Evolutionary conservation across 1,284 basidiomycete species (phyloP).

Genomic region (Rhodofomes roseus): DNA sequence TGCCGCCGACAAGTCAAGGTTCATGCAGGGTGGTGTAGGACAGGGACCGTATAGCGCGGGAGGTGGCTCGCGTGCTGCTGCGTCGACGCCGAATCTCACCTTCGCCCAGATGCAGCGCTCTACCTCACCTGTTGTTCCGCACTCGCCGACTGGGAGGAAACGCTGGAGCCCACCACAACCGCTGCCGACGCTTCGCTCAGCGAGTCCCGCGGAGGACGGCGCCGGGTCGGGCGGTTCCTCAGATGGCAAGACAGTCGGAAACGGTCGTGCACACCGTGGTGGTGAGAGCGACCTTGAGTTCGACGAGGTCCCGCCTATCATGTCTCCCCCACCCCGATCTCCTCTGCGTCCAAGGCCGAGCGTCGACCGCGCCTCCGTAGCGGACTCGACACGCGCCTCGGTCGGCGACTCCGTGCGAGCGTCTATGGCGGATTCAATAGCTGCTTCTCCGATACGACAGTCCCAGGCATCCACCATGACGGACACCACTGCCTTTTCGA

Average conservation of each 20-base stretch:
- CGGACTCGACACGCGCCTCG: conserved; percentile 35
- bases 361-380: conserved; percentile 33
- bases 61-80: conserved; percentile 36
- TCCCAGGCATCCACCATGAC: conserved; percentile 45
- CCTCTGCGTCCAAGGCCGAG: conserved; percentile 43
- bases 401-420: conserved; percentile 38
- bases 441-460: conserved; percentile 25
- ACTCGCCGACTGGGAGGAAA: conserved; percentile 32
- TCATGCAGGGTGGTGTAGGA: conserved; percentile 34
- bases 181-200: conserved; percentile 50
- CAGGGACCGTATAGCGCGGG: conserved; percentile 31
- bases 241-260: neutral
- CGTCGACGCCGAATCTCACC: conserved; percentile 62
- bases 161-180: conserved; percentile 51
- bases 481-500: conserved; percentile 59
- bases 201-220: conserved; percentile 37
- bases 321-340: conserved; percentile 47
- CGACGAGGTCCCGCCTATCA: conserved; percentile 36
- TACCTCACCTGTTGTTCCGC: conserved; percentile 24
- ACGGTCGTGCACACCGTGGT: neutral
- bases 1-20: conserved; percentile 38
- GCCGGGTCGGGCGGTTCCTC: conserved; percentile 14
- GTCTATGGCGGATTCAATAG: conserved; percentile 23
- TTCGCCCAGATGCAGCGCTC: conserved; percentile 25
- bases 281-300: conserved; percentile 13